Conservation (phyloP, 306 rosid genomes). For the Sesbania bispinosa region DNA sequence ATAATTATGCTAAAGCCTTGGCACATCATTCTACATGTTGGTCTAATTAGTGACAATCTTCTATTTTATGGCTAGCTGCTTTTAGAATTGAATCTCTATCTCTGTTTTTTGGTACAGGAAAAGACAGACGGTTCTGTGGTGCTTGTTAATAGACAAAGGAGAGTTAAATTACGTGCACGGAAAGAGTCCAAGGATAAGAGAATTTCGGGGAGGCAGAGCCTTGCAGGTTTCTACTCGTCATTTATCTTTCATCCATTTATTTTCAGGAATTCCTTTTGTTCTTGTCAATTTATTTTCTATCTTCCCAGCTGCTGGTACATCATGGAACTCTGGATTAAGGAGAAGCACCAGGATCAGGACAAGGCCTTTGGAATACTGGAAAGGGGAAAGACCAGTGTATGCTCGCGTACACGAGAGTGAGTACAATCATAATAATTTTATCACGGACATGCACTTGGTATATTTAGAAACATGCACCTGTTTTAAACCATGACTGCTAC, state of each 20-base stretch:
- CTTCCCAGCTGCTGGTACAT: constrained; percentile 58
- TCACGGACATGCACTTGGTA: background rate
- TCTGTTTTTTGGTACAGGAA: constrained; percentile 20
- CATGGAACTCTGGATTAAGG: no score
- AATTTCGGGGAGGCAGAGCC: constrained; percentile 49
- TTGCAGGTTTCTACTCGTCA: constrained; percentile 51
- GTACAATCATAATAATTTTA: constrained; percentile 22
- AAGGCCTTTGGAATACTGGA: constrained; percentile 92
- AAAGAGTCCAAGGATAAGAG: constrained; percentile 21
- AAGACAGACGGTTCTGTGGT: constrained; percentile 7
- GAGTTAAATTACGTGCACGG: constrained; percentile 20
- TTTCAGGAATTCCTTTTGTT: background rate
- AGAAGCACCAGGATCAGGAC: background rate
- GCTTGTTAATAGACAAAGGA: constrained; percentile 34
- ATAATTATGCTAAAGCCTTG: background rate
- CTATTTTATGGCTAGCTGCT: background rate
- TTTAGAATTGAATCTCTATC: constrained; percentile 5
- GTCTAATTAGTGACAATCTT: background rate
- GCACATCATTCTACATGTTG: background rate
- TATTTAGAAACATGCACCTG: background rate
- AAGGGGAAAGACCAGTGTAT: constrained; percentile 54
- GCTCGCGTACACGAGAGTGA: constrained; percentile 54
- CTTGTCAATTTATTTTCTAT: background rate
- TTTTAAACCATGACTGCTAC: background rate
- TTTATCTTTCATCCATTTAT: no score